Evolutionary conservation across 2,329 filamentous ascomycete genomes (phyloP).

Genomic region (Penicillium sp.): DNA sequence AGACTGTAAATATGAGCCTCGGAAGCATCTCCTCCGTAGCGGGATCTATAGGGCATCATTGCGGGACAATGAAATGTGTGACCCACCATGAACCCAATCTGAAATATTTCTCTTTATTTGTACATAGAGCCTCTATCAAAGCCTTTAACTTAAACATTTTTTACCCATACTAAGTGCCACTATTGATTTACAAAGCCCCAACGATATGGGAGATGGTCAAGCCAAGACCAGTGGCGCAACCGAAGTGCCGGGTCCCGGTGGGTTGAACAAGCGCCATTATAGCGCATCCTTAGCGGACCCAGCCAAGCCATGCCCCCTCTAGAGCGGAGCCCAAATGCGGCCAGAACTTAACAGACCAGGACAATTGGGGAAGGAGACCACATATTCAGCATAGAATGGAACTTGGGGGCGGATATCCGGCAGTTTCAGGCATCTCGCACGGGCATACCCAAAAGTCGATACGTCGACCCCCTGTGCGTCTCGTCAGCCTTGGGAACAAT

Average conservation of each 20-base stretch:
- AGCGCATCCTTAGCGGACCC: conserved; percentile 8
- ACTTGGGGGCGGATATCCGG: background rate
- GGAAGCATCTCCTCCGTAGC: background rate
- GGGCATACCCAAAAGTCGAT: background rate
- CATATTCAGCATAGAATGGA: background rate
- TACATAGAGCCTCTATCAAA: background rate
- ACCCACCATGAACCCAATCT: background rate
- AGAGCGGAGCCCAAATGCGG: conserved; percentile 7
- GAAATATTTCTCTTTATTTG: background rate
- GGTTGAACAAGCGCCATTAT: conserved; percentile 1
- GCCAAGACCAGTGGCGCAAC: conserved; percentile 1
- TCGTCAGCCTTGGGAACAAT: background rate
- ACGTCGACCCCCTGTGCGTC: background rate
- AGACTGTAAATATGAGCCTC: background rate
- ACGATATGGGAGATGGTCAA: background rate
- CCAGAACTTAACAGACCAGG: conserved; percentile 8
- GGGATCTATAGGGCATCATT: conserved; percentile 1
- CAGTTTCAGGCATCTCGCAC: background rate
- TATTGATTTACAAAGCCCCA: background rate
- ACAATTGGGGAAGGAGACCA: background rate
- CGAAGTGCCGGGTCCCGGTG: background rate
- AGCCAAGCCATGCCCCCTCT: background rate
- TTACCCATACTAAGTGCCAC: background rate
- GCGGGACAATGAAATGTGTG: conserved; percentile 9
- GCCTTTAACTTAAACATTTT: background rate